Evolutionary conservation across 2,329 filamentous ascomycete genomes (phyloP), one percentile per base, ranked within the genome.

Genomic region (Penicillium palitans): DNA sequence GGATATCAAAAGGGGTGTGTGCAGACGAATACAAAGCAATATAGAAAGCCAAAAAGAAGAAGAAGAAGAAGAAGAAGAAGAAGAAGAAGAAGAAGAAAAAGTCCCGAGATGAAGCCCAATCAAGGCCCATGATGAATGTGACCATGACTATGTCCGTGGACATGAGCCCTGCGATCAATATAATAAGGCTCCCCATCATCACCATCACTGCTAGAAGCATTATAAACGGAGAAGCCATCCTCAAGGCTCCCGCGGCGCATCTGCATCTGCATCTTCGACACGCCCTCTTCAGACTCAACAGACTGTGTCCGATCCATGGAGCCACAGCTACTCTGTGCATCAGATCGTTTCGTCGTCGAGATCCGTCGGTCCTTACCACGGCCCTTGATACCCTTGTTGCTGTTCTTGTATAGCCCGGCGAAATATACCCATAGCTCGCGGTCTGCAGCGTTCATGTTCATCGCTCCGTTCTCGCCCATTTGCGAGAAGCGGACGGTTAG

Each of bases 321-420:
- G 10, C 50, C 45, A 25, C 59, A 35, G 42, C 58, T 52, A 45
- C 21, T 37, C 9, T 51, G 47, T 1, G 49, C 33, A 29, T 65
- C 63, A 7, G 69, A 64, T 31, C 69, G 70, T 37, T 66, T 66
- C 6, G 67, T 68, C 17, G 69, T 71, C 19, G 74, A 71, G 50
- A 78, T 77, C 7, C 74, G 68, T 21, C 91, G 83, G 66, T 93
- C 90, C 72, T 93, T 95, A 44, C 95, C 95, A 46, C 95, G 87
- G 12, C 95, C 95, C 77, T 97, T 98, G 80, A 98, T 97, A 1
- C 95, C 95, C 76, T 96, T 96, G 83, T 98, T 98, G 78, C 90
- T 93, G 78, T 98, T 96, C 80, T 96, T 96, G 83, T 96, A 97
- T n/a, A 96, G 81, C 0, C 83, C 83, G 4, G 87, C 84, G 71